Base-by-base conservation (phyloP, 768 basidiomycete species). In the Termitomyces sp. region DNA sequence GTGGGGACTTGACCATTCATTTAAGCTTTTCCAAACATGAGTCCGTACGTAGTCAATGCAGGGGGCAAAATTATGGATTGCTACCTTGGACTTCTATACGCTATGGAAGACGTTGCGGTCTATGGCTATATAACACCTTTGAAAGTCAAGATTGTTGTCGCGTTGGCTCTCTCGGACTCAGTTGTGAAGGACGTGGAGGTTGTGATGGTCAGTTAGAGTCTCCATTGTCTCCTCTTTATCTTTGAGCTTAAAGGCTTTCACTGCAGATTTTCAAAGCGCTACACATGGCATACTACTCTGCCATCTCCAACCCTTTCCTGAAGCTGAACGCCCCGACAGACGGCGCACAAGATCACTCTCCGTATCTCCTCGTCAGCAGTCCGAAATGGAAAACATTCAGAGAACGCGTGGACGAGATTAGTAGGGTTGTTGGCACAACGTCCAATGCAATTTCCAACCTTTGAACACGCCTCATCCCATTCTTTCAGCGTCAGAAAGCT, bases 91-190 rank as follows among this genome's bases (percentile, higher is more conserved):
- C 76, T 95, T 55, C 73, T 96, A 26, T 93, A 92, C 70, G 82
- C 88, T n/a, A 88, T 95, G 80, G 94, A 96, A 72, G 93, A 95
- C 64, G 88, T 92, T 50, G 93, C 91, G 2, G 91, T 93, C 39
- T 95, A 95, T 71, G 94, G 93, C 40, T 96, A 93, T 72, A 83
- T 94, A 50, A 94, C 92, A 10, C 91, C 93, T 13, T 76, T 92
- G 60, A 91, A 89, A 67, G 80, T 94, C 65, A 95, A 94, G 76
- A 93, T 96, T 65, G 81, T 96, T 57, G 68, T 95, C 53, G 88
- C 87, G 0, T 72, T 95, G 51, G 86, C 90, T 8, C 73, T 95
- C 61, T 85, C 89, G 8, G 94, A 96, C 67, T 79, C 89, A 13
- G 83, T 94, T 22, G 84, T 95, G 32, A 83, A 84, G 39, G 94